Base-by-base conservation (phyloP, 2,329 filamentous ascomycete genomes). In the Fusarium chaquense region DNA sequence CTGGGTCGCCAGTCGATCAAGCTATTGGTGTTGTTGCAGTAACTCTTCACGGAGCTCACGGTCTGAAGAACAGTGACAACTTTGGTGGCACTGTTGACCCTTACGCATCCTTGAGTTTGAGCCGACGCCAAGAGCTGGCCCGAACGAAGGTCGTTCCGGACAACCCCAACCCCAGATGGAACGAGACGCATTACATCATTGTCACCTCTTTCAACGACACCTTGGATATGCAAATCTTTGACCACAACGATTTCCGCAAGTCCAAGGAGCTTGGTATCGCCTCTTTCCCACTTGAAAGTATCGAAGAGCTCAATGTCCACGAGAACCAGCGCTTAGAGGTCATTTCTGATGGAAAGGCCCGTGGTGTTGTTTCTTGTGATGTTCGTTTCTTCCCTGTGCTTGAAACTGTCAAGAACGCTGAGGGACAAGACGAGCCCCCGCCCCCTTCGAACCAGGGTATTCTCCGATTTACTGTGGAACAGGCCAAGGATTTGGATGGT, bases 321-420 rank as follows among this genome's bases (percentile, higher is more conserved):
- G 94, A 98, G 77, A 97, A 97, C 74, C 84, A 97, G 75, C 89
- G 91, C 11, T 83, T 99, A 5, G 95, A 97, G 75, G 88, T 99
- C 56, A 88, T 93, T 76, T 88, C 90, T 28, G 94, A 93, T 73
- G 96, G 95, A 70, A 94, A 97, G 78, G 84, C 91, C 28, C 91
- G 94, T 52, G 96, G 96, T 78, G 83, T 92, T 9, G 78, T 99
- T 15, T 89, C 91, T 58, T 90, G 89, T 57, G 96, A 98, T 77
- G 83, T 99, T 69, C 91, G 93, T 58, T 99, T 98, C 86, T 99
- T 98, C 88, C 96, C 96, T 1, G 93, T 99, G 18, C 83, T 98
- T 13, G 89, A 93, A 76, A 86, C 89, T 12, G 84, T 85, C 58
- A 92, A 89, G 75, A 83, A 92, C 15, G 87, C 90, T 22, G 93